Percentiles rank a stretch among this genome's conserved stretches.
Evolutionary conservation across 768 basidiomycete genomes (phyloP).

Genomic region (Auricularia cornea): DNA sequence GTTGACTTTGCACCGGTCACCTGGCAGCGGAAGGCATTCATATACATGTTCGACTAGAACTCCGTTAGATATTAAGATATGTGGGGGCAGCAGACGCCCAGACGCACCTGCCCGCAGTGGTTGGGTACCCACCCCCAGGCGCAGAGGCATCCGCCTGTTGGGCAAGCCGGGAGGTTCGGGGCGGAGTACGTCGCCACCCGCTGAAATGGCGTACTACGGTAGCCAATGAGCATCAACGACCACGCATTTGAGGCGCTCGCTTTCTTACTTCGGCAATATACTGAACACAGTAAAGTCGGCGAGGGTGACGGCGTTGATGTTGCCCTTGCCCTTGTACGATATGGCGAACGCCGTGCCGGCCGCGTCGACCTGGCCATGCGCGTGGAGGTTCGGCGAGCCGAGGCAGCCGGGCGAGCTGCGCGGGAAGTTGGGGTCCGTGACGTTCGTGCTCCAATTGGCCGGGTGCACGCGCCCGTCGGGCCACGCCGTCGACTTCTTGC

Average conservation of each 20-base stretch:
- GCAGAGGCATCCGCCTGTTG: conserved; percentile 3
- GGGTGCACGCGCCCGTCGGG: background rate
- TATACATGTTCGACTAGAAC: too few species aligned
- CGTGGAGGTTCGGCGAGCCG: conserved; percentile 1
- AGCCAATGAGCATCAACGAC: too few species aligned
- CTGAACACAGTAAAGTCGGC: conserved; percentile 1
- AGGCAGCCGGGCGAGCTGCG: conserved; percentile 1
- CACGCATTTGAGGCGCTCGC: too few species aligned
- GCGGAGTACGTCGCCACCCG: background rate
- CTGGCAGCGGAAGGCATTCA: too few species aligned
- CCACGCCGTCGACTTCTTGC: conserved; percentile 1
- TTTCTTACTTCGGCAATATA: too few species aligned
- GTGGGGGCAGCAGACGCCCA: background rate
- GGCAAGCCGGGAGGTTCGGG: background rate
- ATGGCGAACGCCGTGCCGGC: conserved; percentile 8
- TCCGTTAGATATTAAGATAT: too few species aligned
- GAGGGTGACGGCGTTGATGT: background rate
- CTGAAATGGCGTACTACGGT: too few species aligned
- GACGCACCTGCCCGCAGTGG: conserved; percentile 1
- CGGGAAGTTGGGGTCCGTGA: background rate
- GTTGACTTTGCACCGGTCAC: too few species aligned
- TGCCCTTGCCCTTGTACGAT: background rate
- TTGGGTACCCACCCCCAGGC: conserved; percentile 5
- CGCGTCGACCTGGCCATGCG: background rate
- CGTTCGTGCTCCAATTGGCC: background rate